phyloP scores from a whole-genome alignment of 306 rosid genomes.

The Trifolium subterraneum region DNA sequence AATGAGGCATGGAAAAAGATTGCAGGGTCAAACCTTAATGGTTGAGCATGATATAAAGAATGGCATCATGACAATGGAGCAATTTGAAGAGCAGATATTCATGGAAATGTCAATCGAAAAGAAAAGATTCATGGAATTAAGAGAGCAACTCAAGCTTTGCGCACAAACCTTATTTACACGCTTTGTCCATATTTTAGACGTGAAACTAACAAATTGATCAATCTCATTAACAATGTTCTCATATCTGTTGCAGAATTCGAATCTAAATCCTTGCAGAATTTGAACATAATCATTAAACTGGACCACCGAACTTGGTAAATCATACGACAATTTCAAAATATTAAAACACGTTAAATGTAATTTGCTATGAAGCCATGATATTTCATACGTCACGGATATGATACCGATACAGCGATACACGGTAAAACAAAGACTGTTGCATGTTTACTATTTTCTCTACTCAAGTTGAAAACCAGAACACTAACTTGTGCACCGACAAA shows the following conservation, averaged over 20 bases:
- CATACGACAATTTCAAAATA: no score
- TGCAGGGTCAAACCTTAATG: neutral
- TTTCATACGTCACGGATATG: no score
- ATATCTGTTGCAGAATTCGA: no score
- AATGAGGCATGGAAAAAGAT: neutral
- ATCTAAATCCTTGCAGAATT: no score
- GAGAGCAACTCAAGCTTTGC: conserved; percentile 4
- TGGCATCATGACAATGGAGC: neutral
- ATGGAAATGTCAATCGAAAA: neutral
- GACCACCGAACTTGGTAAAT: no score
- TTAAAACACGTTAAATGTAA: no score
- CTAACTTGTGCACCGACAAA: neutral
- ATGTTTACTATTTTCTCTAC: neutral
- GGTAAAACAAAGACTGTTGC: conserved; percentile 65
- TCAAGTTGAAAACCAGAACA: conserved; percentile 5
- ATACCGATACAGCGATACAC: no score
- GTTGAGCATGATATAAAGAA: neutral
- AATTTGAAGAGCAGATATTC: conserved; percentile 33
- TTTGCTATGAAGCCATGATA: no score
- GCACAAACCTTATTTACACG: conserved; percentile 40
- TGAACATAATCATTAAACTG: no score
- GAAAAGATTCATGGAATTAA: neutral
- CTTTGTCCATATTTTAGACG: conserved; percentile 5
- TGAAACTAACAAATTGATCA: no score
- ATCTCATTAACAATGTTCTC: no score